phyloP scores from a whole-genome alignment of 345 rosid species.

The Corchorus capsularis region DNA sequence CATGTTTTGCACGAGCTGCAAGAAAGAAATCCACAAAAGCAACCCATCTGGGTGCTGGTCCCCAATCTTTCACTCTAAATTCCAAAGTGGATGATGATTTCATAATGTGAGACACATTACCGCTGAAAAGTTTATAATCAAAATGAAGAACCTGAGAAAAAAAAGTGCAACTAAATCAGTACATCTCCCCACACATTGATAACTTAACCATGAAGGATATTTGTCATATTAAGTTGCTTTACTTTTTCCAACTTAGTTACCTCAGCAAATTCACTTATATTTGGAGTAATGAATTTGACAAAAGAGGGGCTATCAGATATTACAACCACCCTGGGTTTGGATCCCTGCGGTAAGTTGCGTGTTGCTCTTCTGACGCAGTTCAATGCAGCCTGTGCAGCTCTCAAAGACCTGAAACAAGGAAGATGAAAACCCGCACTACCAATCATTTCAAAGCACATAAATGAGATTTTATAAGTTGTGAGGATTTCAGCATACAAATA shows the following conservation, averaged over 20 bases:
- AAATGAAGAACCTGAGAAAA: conserved; percentile 70
- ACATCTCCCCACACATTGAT: background rate
- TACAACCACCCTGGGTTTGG: conserved; percentile 71
- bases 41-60: conserved; percentile 99
- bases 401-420: conserved; percentile 61
- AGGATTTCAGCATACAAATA: background rate
- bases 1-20: conserved; percentile 79
- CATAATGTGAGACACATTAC: conserved; percentile 48
- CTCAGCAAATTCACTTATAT: conserved; percentile 77
- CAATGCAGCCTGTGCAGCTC: conserved; percentile 73
- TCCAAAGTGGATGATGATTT: conserved; percentile 46
- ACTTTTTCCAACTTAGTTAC: conserved; percentile 39
- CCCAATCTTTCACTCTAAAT: conserved; percentile 93
- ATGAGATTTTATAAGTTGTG: background rate
- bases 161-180: conserved; percentile 24
- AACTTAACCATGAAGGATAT: background rate
- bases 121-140: conserved; percentile 70
- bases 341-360: conserved; percentile 32
- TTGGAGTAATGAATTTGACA: conserved; percentile 44
- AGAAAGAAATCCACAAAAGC: conserved; percentile 99
- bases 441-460: conserved; percentile 9
- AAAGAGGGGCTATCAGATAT: conserved; percentile 90
- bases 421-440: conserved; percentile 12
- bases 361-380: conserved; percentile 65
- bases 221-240: background rate